Evolutionary conservation across 306 rosid genomes (phyloP).

Genomic region (Cicer cuneatum): DNA sequence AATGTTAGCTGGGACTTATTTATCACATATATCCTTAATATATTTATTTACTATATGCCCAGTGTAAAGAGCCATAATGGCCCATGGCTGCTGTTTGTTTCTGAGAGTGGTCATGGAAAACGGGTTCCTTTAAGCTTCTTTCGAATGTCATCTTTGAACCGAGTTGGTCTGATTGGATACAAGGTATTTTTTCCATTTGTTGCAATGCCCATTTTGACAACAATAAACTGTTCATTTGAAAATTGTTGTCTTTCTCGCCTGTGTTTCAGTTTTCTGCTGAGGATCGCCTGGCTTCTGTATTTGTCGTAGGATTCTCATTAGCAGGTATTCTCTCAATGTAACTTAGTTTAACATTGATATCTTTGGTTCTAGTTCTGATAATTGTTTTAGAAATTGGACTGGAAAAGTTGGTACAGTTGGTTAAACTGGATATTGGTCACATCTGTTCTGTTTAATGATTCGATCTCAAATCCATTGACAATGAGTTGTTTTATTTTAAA

Average conservation of each 20-base stretch:
- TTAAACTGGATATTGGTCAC: not conserved
- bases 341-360: not conserved
- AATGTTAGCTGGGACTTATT: conserved; percentile 7
- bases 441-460: not conserved
- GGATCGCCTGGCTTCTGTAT: conserved; percentile 90
- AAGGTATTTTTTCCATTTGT: conserved; percentile 62
- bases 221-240: conserved; percentile 13
- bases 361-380: conserved; percentile 6
- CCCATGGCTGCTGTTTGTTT: conserved; percentile 95
- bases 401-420: not conserved
- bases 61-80: conserved; percentile 65
- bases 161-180: conserved; percentile 94
- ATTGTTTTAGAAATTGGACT: not conserved
- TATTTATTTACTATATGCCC: conserved; percentile 26
- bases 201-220: not conserved
- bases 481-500: not conserved
- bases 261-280: conserved; percentile 71
- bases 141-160: conserved; percentile 71
- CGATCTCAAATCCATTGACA: not conserved
- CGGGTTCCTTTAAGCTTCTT: conserved; percentile 91
- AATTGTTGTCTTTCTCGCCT: conserved; percentile 16
- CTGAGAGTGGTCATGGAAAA: conserved; percentile 93
- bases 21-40: conserved; percentile 26
- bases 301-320: conserved; percentile 86
- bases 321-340: conserved; percentile 60